These are phyloP conservation scores for Guyanaporus albipodus DNA, from an alignment of 768 basidiomycete genomes.

Conservation along the genomic window DNA sequence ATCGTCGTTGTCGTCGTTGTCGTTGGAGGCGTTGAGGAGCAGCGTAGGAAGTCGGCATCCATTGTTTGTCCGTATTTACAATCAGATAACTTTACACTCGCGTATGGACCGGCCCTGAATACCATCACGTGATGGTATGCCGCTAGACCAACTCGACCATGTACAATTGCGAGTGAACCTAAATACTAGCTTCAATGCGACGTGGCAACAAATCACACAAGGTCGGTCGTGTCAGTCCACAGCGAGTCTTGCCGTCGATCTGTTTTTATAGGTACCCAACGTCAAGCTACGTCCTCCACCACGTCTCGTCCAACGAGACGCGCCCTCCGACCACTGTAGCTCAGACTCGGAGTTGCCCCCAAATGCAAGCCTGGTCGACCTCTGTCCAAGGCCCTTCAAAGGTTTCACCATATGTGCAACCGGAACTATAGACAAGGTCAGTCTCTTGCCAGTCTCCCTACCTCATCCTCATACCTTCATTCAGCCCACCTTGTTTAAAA, in stretches of 20 bases:
- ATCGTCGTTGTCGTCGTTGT: neutral
- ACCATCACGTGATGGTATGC: constrained; percentile 16
- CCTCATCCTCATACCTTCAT: neutral
- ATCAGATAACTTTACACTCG: no score
- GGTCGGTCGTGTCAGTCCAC: constrained; percentile 29
- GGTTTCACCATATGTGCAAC: constrained; percentile 69
- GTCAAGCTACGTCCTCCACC: constrained; percentile 74
- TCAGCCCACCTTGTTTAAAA: constrained; percentile 67
- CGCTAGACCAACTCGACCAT: no score
- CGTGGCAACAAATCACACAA: constrained; percentile 67
- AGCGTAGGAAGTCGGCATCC: no score
- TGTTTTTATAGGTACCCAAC: constrained; percentile 62
- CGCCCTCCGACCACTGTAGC: constrained; percentile 38
- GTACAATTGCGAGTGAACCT: no score
- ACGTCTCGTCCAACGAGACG: constrained; percentile 25
- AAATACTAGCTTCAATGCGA: constrained; percentile 43
- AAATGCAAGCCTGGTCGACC: constrained; percentile 42
- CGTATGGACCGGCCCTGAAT: constrained; percentile 28
- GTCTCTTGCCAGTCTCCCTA: constrained; percentile 17
- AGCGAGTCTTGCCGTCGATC: neutral
- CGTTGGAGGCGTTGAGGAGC: no score
- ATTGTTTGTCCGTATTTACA: constrained; percentile 21
- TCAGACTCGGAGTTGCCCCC: constrained; percentile 49
- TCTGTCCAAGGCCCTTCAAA: constrained; percentile 64
- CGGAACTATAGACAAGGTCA: constrained; percentile 74